Base-by-base conservation (phyloP, 345 rosid species). In the Gossypium herbaceum region DNA sequence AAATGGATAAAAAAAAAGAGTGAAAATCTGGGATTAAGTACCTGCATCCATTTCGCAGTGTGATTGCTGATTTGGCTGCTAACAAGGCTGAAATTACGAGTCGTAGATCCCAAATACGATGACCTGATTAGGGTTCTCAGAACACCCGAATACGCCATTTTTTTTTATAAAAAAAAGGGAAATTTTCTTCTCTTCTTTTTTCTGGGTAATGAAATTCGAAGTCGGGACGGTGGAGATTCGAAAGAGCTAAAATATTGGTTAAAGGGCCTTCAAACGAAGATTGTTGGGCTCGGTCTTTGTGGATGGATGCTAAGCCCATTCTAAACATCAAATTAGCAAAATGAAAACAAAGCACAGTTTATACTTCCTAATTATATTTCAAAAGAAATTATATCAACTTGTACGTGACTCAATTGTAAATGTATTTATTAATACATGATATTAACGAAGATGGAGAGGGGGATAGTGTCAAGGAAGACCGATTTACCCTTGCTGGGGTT, bases 11-110 rank as follows among this genome's bases (percentile, higher is more conserved):
- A 55, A 20, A 24, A 66, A 17, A 57, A 7, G 2, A 24, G 4
- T 15, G 34, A 60, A 60, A 54, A 59, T 25, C 1, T 1, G 65
- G 6, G 19, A 69, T 3, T 13, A 29, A 34, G 22, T 72, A 92
- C 97, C 97, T 92, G 96, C 97, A 92, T 92, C 97, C 97, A 92
- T 87, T 91, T 92, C 75, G 96, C 93, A 43, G 97, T 92, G 79
- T 92, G 97, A 12, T 82, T 83, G 75, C 97, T 81, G 72, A 92
- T 64, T 73, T 78, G 88, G 41, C 64, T 73, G 68, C 71, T 64
- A 0, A 81, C 78, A 12, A 77, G 82, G 75, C 86, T 77, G 70
- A 86, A 81, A 74, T 82, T 83, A 76, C 97, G 84, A 22, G 88
- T 72, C 7, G 84, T 71, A 55, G 83, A 68, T 17, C 88, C 83